Conservation (phyloP, 768 basidiomycete species). For the Suillus placidus region DNA sequence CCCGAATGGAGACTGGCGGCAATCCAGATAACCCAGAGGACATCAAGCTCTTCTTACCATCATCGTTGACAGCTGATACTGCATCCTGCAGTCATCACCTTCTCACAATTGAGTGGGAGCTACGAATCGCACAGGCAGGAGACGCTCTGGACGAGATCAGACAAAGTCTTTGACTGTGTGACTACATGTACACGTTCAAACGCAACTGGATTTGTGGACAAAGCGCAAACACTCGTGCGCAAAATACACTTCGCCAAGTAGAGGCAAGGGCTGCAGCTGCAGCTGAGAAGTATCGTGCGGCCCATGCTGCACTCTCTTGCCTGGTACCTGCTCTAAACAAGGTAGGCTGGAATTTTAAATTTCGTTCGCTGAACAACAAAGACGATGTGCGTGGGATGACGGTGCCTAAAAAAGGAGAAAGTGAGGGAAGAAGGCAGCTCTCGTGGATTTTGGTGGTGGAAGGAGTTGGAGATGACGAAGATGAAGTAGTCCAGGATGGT, state of each 20-base stretch:
- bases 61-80: background rate
- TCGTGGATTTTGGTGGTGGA: constrained; percentile 13
- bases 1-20: background rate
- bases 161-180: constrained; percentile 11
- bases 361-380: background rate
- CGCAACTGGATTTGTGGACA: constrained; percentile 18
- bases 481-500: constrained; percentile 4
- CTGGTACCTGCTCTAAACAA: background rate
- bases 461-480: background rate
- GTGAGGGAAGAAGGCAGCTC: constrained; percentile 11
- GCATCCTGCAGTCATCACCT: background rate
- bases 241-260: constrained; percentile 7
- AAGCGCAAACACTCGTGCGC: constrained; percentile 9
- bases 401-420: background rate
- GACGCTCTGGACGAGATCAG: constrained; percentile 13
- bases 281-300: constrained; percentile 11
- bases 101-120: constrained; percentile 4
- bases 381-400: constrained; percentile 3
- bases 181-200: constrained; percentile 18
- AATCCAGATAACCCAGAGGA: background rate
- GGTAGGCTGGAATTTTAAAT: background rate
- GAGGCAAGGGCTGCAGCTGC: constrained; percentile 11
- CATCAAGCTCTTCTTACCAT: background rate
- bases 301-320: constrained; percentile 8
- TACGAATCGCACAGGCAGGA: background rate